phyloP scores from a whole-genome alignment of 1,284 basidiomycete genomes.

The Cutaneotrichosporon dermatis region DNA sequence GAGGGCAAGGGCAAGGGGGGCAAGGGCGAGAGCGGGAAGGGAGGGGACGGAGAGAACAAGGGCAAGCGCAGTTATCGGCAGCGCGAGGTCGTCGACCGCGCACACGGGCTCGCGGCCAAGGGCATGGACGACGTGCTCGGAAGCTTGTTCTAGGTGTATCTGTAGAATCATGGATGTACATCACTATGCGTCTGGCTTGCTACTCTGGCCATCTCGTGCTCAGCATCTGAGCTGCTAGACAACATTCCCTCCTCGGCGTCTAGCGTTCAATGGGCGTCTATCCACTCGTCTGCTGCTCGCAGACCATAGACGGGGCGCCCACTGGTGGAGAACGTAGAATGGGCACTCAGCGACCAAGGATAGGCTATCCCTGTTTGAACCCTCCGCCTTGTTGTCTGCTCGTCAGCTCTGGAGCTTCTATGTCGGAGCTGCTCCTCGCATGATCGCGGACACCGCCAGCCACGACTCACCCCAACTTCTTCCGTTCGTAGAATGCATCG shows the following conservation, averaged over 20 bases:
- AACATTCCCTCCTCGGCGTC: too few species aligned
- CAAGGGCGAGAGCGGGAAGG: constrained; percentile 6
- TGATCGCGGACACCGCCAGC: too few species aligned
- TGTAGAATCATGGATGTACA: neutral
- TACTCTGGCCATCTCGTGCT: too few species aligned
- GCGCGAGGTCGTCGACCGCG: constrained; percentile 34
- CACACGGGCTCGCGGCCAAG: constrained; percentile 31
- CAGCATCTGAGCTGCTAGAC: too few species aligned
- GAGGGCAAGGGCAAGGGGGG: constrained; percentile 7
- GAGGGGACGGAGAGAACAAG: constrained; percentile 11
- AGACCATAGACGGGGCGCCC: too few species aligned
- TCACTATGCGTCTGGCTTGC: neutral
- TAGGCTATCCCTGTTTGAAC: constrained; percentile 36
- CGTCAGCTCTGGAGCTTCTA: neutral
- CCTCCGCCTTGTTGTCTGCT: constrained; percentile 30
- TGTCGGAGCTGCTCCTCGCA: too few species aligned
- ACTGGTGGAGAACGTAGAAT: neutral
- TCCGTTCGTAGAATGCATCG: constrained; percentile 47
- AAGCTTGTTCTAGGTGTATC: constrained; percentile 31
- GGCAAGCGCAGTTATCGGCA: constrained; percentile 30
- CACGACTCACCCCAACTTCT: constrained; percentile 38
- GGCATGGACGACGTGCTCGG: constrained; percentile 45
- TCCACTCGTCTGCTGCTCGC: too few species aligned
- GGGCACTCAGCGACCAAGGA: too few species aligned
- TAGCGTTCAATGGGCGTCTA: too few species aligned